These are phyloP conservation scores for Citrus trifoliata DNA, from an alignment of 345 rosid species.

Conservation along the genomic window DNA sequence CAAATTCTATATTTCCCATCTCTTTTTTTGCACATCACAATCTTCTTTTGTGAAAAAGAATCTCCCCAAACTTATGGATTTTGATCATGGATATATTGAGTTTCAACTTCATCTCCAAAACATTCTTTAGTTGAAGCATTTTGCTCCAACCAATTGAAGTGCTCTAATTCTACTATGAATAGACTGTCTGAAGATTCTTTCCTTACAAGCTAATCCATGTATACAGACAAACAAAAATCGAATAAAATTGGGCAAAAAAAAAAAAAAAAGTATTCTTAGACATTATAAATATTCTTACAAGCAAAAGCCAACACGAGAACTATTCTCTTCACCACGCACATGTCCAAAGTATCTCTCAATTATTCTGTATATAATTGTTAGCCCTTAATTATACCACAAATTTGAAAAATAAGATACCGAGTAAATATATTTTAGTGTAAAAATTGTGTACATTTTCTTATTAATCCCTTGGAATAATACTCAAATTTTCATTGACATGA, in stretches of 20 bases:
- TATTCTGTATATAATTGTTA: not conserved
- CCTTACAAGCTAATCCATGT: not conserved
- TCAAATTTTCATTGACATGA: not conserved
- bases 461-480: not conserved
- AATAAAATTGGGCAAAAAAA: no score
- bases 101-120: not conserved
- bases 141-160: not conserved
- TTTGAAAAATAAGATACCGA: not conserved
- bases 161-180: not conserved
- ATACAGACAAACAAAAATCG: not conserved
- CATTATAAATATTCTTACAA: slow-evolving; percentile 2
- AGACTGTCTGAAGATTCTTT: slow-evolving; percentile 4
- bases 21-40: not conserved
- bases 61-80: not conserved
- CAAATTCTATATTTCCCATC: not conserved
- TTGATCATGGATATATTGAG: not conserved
- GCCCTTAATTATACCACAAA: no score
- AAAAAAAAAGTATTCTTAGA: not conserved
- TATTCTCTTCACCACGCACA: not conserved
- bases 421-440: not conserved
- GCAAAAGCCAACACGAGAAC: not conserved
- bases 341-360: not conserved
- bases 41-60: not conserved
- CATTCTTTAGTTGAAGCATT: not conserved
- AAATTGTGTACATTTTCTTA: not conserved